Conservation (phyloP, 2,329 filamentous ascomycete species). For the Rhynchosporium graminicola region DNA sequence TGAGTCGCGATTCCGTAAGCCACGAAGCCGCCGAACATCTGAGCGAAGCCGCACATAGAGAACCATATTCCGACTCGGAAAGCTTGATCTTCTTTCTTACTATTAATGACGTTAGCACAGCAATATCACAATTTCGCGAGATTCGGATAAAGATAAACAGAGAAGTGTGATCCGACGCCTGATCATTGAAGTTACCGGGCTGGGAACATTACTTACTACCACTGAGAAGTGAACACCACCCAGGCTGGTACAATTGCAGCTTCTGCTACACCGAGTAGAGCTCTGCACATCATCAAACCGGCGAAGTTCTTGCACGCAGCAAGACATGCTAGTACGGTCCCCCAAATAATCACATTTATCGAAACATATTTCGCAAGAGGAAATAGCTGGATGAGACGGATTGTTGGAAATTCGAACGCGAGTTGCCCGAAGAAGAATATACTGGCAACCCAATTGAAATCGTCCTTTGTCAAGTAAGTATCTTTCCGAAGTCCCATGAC, state of each 20-base stretch:
- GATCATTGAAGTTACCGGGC: too few species aligned
- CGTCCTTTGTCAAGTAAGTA: slow-evolving; percentile 29
- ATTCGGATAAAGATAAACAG: too few species aligned
- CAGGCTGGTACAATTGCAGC: slow-evolving; percentile 53
- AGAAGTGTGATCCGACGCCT: too few species aligned
- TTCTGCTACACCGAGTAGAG: slow-evolving; percentile 55
- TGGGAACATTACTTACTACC: slow-evolving; percentile 42
- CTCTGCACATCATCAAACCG: slow-evolving; percentile 50
- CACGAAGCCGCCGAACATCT: slow-evolving; percentile 25
- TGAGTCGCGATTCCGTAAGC: slow-evolving; percentile 13
- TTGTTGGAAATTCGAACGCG: slow-evolving; percentile 35
- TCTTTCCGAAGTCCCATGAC: slow-evolving; percentile 30
- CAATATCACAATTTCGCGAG: too few species aligned
- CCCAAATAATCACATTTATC: slow-evolving; percentile 31
- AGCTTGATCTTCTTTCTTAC: slow-evolving; percentile 54
- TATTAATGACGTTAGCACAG: too few species aligned
- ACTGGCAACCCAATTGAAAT: slow-evolving; percentile 31
- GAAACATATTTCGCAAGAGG: slow-evolving; percentile 25
- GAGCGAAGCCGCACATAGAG: slow-evolving; percentile 29
- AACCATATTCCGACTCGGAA: slow-evolving; percentile 47
- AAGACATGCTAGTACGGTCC: slow-evolving; percentile 49
- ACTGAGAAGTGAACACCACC: slow-evolving; percentile 56
- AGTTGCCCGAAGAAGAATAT: slow-evolving; percentile 23
- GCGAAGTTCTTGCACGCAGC: slow-evolving; percentile 51
- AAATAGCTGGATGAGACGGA: slow-evolving; percentile 30